Percentiles rank a stretch among this genome's conserved stretches.
phyloP scores from a whole-genome alignment of 1,284 basidiomycete species.

The Cutaneotrichosporon cutaneum region DNA sequence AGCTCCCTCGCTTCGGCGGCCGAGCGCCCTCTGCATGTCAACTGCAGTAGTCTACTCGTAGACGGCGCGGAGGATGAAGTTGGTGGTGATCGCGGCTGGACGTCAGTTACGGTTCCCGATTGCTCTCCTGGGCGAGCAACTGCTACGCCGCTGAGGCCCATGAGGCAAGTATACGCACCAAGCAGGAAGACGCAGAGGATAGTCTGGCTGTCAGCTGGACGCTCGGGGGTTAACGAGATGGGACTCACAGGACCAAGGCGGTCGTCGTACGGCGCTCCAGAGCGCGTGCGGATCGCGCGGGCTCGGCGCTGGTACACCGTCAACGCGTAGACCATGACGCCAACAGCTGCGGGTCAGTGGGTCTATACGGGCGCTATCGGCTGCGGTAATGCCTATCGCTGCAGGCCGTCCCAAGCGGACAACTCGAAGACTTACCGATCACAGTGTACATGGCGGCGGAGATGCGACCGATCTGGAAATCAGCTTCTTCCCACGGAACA shows the following conservation, averaged over 20 bases:
- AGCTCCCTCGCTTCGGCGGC: not conserved
- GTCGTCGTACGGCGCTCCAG: slow-evolving; percentile 95
- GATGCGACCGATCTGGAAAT: slow-evolving; percentile 50
- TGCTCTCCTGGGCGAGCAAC: not conserved
- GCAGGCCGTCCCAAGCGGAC: not conserved
- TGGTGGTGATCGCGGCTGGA: slow-evolving; percentile 80
- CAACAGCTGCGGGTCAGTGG: slow-evolving; percentile 67
- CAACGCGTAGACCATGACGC: slow-evolving; percentile 93
- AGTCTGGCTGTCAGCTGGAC: slow-evolving; percentile 59
- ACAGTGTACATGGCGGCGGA: slow-evolving; percentile 54
- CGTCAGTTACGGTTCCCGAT: slow-evolving; percentile 5
- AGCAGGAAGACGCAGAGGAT: slow-evolving; percentile 80
- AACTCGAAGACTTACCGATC: slow-evolving; percentile 42
- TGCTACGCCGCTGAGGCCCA: not conserved
- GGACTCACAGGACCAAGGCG: slow-evolving; percentile 72
- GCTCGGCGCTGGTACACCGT: slow-evolving; percentile 97
- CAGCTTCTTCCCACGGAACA: not conserved
- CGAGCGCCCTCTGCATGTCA: not conserved
- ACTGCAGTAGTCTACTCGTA: slow-evolving; percentile 22
- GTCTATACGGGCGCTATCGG: not conserved
- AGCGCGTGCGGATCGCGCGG: slow-evolving; percentile 83
- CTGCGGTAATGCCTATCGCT: not conserved
- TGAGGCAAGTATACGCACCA: slow-evolving; percentile 56
- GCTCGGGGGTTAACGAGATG: not conserved
- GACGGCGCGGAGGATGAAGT: slow-evolving; percentile 68